Percentiles rank a stretch among this genome's conserved stretches.
These are phyloP conservation scores for Penicillium sp. DNA, from an alignment of 2,329 filamentous ascomycete genomes.

Conservation along the genomic window DNA sequence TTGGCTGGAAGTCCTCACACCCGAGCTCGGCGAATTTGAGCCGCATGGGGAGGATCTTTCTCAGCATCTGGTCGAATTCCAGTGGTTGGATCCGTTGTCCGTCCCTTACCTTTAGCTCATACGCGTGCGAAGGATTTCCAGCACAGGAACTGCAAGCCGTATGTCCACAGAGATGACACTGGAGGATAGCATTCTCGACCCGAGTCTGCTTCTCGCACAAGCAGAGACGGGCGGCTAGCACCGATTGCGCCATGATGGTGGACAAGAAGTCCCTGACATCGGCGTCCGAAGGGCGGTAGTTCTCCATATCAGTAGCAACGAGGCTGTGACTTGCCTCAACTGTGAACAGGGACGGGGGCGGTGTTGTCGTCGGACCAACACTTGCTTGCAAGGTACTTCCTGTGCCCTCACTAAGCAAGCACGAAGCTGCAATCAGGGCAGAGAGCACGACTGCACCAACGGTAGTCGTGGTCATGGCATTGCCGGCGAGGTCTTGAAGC, in stretches of 20 bases:
- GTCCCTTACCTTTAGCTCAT: slow-evolving; percentile 27
- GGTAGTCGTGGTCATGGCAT: slow-evolving; percentile 76
- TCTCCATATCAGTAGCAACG: not conserved
- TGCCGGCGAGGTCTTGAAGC: slow-evolving; percentile 70
- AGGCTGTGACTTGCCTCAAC: not conserved
- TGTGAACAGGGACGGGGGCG: not conserved
- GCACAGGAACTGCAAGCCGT: slow-evolving; percentile 56
- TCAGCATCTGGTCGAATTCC: slow-evolving; percentile 48
- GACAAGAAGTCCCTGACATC: not conserved
- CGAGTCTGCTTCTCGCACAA: slow-evolving; percentile 54
- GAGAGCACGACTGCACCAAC: slow-evolving; percentile 64
- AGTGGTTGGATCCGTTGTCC: slow-evolving; percentile 38
- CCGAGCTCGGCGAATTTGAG: slow-evolving; percentile 36
- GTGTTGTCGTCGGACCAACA: not conserved
- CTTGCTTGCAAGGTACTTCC: not conserved
- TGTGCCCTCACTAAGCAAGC: slow-evolving; percentile 21
- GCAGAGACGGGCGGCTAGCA: slow-evolving; percentile 48
- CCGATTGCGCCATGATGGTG: not conserved
- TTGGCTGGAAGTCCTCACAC: slow-evolving; percentile 21
- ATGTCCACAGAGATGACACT: slow-evolving; percentile 55
- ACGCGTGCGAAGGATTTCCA: slow-evolving; percentile 55
- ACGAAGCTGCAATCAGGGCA: slow-evolving; percentile 50
- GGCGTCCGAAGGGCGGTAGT: not conserved
- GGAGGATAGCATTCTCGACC: slow-evolving; percentile 42
- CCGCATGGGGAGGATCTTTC: slow-evolving; percentile 43